Evolutionary conservation across 306 rosid species (phyloP).

Genomic region (Lupinus albus): DNA sequence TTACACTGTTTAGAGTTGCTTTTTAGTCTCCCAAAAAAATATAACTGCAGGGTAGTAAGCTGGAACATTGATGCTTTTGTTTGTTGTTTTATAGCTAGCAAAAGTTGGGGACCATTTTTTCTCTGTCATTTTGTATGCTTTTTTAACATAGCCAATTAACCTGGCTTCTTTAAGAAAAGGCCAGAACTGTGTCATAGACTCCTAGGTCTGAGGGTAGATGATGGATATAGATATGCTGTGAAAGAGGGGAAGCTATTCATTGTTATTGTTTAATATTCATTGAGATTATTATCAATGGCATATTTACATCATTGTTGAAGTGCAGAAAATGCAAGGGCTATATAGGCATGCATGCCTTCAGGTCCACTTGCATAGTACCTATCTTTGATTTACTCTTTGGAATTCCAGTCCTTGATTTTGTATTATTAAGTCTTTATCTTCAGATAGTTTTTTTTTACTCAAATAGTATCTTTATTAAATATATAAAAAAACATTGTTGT

Average conservation of each 20-base stretch:
- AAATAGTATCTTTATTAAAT: constrained; percentile 39
- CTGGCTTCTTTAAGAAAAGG: constrained; percentile 56
- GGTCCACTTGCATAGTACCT: constrained; percentile 37
- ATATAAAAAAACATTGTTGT: constrained; percentile 3
- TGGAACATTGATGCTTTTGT: constrained; percentile 59
- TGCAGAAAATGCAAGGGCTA: constrained; percentile 38
- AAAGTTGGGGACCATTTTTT: constrained; percentile 64
- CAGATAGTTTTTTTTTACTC: constrained; percentile 45
- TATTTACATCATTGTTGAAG: constrained; percentile 45
- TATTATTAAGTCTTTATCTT: constrained; percentile 39
- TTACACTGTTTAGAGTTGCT: constrained; percentile 56
- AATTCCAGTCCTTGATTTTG: not conserved
- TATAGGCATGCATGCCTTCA: constrained; percentile 31
- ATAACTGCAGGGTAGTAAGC: constrained; percentile 66
- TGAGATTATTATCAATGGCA: constrained; percentile 41
- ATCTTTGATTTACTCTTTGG: constrained; percentile 32
- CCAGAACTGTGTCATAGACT: constrained; percentile 57
- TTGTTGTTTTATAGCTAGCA: constrained; percentile 51
- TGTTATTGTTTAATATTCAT: constrained; percentile 24
- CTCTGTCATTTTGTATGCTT: constrained; percentile 50
- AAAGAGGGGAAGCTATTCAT: constrained; percentile 32
- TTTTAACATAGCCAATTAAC: constrained; percentile 55
- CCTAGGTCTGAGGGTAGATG: constrained; percentile 56
- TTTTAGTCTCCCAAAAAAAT: constrained; percentile 73
- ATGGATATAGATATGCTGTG: constrained; percentile 52